These are phyloP conservation scores for Leishmania turanica DNA, from an alignment of 208 protist genomes.

Conservation along the genomic window DNA sequence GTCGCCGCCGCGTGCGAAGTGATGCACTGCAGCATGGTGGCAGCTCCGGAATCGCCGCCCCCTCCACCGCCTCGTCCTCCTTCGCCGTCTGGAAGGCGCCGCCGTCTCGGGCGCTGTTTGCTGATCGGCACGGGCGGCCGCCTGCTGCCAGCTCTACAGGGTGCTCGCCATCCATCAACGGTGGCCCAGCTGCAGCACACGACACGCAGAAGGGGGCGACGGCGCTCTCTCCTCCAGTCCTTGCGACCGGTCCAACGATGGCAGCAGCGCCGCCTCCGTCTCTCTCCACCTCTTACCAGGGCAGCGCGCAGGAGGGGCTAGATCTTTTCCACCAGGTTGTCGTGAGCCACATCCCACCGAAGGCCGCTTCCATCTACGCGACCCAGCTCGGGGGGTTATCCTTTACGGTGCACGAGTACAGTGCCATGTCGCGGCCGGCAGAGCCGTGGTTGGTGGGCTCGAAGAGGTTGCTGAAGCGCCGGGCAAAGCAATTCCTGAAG, in stretches of 20 bases:
- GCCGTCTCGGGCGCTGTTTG: constrained; percentile 24
- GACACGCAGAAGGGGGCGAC: neutral
- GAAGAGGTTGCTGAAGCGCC: constrained; percentile 26
- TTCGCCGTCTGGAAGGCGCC: constrained; percentile 23
- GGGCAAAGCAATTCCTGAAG: constrained; percentile 46
- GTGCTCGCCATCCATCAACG: neutral
- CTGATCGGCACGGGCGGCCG: constrained; percentile 34
- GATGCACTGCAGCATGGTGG: constrained; percentile 4
- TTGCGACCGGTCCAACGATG: neutral
- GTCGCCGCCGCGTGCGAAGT: constrained; percentile 26
- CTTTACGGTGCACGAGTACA: constrained; percentile 79
- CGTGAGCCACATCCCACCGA: constrained; percentile 49
- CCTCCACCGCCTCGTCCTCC: constrained; percentile 9
- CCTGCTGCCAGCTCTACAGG: constrained; percentile 3
- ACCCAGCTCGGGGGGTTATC: constrained; percentile 71
- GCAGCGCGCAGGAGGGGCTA: constrained; percentile 60
- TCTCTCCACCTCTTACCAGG: constrained; percentile 11
- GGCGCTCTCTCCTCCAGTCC: neutral
- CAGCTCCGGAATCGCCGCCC: neutral
- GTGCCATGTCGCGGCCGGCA: constrained; percentile 58
- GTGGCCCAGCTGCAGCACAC: neutral
- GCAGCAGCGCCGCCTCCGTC: neutral
- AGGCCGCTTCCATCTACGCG: constrained; percentile 61
- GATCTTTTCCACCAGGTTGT: constrained; percentile 76
- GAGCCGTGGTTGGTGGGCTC: constrained; percentile 50